A percentile compares a stretch with the other conserved stretches of the same genome.
Conservation (phyloP, 441 rosid species). For the Gossypium lobatum region DNA sequence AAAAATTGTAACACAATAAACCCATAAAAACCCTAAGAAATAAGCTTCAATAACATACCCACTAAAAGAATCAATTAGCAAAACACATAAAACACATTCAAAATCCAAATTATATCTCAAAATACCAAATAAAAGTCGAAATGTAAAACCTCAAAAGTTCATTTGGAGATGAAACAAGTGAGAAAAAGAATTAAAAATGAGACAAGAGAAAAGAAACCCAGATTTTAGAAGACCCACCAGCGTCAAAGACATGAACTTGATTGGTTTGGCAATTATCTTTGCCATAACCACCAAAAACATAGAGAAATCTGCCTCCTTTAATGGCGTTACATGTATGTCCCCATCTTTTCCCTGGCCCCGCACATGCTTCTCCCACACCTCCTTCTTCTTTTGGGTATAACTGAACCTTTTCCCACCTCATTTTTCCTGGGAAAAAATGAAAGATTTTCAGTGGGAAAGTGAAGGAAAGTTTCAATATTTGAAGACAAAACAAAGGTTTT, state of each 20-base stretch:
- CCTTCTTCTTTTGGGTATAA: constrained; percentile 24
- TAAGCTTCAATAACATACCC: neutral
- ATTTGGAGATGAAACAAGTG: neutral
- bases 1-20: neutral
- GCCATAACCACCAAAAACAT: constrained; percentile 93
- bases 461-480: constrained; percentile 21
- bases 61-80: constrained; percentile 4
- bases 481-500: neutral
- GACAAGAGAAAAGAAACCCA: neutral
- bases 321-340: constrained; percentile 93
- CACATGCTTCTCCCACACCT: constrained; percentile 30
- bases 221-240: constrained; percentile 45
- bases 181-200: neutral
- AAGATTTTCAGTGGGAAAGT: constrained; percentile 23
- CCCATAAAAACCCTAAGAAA: constrained; percentile 18
- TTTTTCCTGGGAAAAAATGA: constrained; percentile 17
- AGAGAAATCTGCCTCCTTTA: constrained; percentile 76
- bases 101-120: constrained; percentile 14
- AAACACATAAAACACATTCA: neutral
- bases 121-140: constrained; percentile 15
- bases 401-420: constrained; percentile 92
- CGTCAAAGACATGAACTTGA: constrained; percentile 92
- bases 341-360: constrained; percentile 93
- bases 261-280: constrained; percentile 89
- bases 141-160: constrained; percentile 16